Conservation (phyloP, 2,329 filamentous ascomycete genomes). For the Fusarium pininemorale region DNA sequence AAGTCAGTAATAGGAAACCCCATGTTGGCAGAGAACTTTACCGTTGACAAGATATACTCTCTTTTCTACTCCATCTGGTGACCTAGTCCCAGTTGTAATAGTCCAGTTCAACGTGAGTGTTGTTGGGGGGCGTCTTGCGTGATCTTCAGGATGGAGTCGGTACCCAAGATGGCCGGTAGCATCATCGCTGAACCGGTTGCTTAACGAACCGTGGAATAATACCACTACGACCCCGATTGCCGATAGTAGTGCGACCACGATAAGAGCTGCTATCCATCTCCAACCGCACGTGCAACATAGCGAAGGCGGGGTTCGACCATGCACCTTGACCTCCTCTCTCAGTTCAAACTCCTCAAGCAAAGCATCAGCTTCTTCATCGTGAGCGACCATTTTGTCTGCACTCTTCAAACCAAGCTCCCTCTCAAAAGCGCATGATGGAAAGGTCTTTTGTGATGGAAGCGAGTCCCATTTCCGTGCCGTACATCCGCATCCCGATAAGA, state of each 20-base stretch:
- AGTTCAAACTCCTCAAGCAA: conserved; percentile 4
- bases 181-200: rapidly evolving
- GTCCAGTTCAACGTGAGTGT: background rate
- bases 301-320: background rate
- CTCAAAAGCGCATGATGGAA: background rate
- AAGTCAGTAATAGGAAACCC: rapidly evolving
- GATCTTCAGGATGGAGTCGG: background rate
- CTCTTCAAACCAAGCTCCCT: background rate
- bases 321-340: background rate
- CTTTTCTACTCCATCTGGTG: conserved; percentile 3
- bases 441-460: background rate
- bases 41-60: background rate
- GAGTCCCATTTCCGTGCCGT: background rate
- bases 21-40: background rate
- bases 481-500: background rate
- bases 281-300: background rate
- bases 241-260: background rate
- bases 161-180: background rate
- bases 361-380: conserved; percentile 11
- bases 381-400: background rate
- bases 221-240: background rate
- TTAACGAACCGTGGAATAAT: background rate
- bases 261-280: background rate
- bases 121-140: background rate
- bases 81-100: background rate